Evolutionary conservation across 108 stramenopile species (phyloP).

Genomic region (Aurantiochytrium sp.): DNA sequence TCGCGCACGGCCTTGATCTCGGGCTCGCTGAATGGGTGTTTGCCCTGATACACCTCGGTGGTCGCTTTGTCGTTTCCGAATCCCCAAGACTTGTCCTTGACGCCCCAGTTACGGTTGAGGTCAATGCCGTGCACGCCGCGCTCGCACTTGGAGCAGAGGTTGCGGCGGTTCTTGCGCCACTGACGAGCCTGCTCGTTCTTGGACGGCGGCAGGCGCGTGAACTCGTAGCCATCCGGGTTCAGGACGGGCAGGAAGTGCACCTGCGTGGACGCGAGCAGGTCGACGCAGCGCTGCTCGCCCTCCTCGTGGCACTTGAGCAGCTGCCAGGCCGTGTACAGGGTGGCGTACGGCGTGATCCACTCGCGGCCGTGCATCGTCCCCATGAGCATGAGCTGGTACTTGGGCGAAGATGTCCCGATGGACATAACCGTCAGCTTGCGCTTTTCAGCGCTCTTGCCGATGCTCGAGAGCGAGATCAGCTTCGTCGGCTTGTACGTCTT

Average conservation of each 20-base stretch:
- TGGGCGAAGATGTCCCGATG: not conserved
- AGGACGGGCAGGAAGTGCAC: conserved; percentile 6
- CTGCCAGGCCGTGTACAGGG: not conserved
- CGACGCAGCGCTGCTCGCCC: not conserved
- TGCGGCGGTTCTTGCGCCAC: conserved; percentile 26
- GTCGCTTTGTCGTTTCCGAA: not conserved
- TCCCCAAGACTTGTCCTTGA: conserved; percentile 22
- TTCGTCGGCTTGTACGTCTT: not conserved
- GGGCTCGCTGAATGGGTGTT: conserved; percentile 3
- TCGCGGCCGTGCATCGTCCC: conserved; percentile 18
- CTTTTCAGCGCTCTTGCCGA: not conserved
- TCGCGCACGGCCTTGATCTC: conserved; percentile 29
- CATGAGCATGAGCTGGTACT: conserved; percentile 29
- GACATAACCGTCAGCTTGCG: not conserved
- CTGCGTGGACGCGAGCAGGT: not conserved
- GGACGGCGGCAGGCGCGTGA: not conserved
- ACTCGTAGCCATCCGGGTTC: conserved; percentile 21
- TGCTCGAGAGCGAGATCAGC: not conserved
- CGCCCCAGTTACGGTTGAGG: conserved; percentile 21
- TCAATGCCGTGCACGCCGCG: conserved; percentile 25
- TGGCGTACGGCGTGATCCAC: conserved; percentile 18
- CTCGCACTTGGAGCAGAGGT: conserved; percentile 29
- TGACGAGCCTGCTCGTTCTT: conserved; percentile 6
- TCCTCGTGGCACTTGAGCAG: not conserved
- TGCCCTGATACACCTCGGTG: conserved; percentile 4